Base-by-base conservation (phyloP, 805 yeast genomes). In the Ascoidea rubescens region DNA sequence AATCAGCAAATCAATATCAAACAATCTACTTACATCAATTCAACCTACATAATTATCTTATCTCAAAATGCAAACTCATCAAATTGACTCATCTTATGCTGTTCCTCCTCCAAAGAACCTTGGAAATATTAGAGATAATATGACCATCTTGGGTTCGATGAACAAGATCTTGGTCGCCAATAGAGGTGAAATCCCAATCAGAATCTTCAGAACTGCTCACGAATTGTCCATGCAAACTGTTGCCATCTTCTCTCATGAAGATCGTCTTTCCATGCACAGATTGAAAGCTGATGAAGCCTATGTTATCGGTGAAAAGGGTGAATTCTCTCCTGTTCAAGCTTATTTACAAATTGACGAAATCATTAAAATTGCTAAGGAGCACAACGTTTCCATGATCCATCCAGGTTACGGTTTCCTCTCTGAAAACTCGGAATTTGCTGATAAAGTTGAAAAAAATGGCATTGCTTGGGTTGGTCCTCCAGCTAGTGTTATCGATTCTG, bases 401-500 rank as follows among this genome's bases (percentile, higher is more conserved):
- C 96, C 96, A 7, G 96, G 96, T 62, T 88, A 88, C 66, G 96
- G 96, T 28, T 87, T 87, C 70, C 70, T 87, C 51, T 82, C 91
- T 31, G 96, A 90, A 71, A 90, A 90, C 73, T 78, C 96, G 28
- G 96, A 87, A 64, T 87, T 91, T 66, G 99, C 99, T 50, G 74
- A 79, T 57, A 91, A 89, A 69, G 96, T 91, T 51, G 91, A 80
- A 60, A 91, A 79, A 61, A 82, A 81, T 53, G 98, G 97, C 45
- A 84, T 91, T 63, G 87, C 87, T 51, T 91, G 99, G 98, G 79
- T 91, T 58, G 99, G 99, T 31, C 99, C 99, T 32, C 78, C 89
- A 21, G 79, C 84, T 61, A 72, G 73, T 52, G 93, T 95, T 55
- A 91, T 91, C 61, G 97, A 91, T 61, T 71, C 93, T 16, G 96